Percentiles rank a stretch among this genome's conserved stretches.
phyloP scores from a whole-genome alignment of 2,329 filamentous ascomycete genomes.

The Dactylellina sp. region DNA sequence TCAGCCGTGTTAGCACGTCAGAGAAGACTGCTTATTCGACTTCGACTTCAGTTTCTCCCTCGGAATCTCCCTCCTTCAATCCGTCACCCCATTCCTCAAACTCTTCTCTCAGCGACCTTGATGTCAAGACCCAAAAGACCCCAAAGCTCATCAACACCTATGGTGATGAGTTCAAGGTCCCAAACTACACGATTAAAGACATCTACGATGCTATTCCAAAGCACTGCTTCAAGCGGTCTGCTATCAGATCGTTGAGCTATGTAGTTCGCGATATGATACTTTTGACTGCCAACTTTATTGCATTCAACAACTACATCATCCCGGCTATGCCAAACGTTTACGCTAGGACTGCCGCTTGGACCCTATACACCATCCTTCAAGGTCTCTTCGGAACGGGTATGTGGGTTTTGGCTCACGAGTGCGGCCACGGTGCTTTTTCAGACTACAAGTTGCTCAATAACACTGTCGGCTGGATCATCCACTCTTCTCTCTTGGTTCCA shows the following conservation, averaged over 20 bases:
- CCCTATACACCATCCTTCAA: conserved; percentile 81
- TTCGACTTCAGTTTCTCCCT: conserved; percentile 69
- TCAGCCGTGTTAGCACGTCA: conserved; percentile 62
- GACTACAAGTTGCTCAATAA: conserved; percentile 91
- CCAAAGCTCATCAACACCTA: conserved; percentile 81
- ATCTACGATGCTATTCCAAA: conserved; percentile 96
- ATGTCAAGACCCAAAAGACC: conserved; percentile 68
- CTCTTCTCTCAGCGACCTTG: conserved; percentile 91
- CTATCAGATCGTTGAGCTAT: conserved; percentile 78
- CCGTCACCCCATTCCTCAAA: conserved; percentile 74
- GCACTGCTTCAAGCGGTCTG: conserved; percentile 94
- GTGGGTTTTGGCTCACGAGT: conserved; percentile 98
- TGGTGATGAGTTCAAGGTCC: conserved; percentile 92
- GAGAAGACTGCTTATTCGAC: conserved; percentile 69
- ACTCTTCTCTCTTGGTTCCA: conserved; percentile 88
- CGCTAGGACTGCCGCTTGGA: conserved; percentile 67
- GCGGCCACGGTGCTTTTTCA: conserved; percentile 96
- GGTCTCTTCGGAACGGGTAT: conserved; percentile 92
- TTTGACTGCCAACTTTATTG: conserved; percentile 81
- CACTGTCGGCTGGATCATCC: conserved; percentile 88
- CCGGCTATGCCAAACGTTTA: conserved; percentile 67
- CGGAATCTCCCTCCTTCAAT: conserved; percentile 69
- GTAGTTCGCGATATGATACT: conserved; percentile 82
- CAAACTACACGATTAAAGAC: conserved; percentile 97
- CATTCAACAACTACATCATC: conserved; percentile 90